These are phyloP conservation scores for Cercospora sp. DNA, from an alignment of 2,329 filamentous ascomycete species.

Conservation along the genomic window DNA sequence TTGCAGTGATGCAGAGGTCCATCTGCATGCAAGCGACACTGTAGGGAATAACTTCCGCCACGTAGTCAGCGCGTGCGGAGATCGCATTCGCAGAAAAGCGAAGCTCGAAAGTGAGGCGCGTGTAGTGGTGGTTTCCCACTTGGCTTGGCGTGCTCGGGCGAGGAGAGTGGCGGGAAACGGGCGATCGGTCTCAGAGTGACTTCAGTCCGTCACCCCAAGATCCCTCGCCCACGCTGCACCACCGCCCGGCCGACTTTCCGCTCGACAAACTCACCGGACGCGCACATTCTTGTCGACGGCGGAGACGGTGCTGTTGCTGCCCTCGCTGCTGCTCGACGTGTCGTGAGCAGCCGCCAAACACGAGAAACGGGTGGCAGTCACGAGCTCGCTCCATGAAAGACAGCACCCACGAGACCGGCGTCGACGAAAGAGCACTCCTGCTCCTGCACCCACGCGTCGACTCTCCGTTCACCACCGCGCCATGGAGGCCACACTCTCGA, in stretches of 20 bases:
- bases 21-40: not conserved
- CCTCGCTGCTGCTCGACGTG: not conserved
- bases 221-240: not conserved
- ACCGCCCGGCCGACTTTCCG: not conserved
- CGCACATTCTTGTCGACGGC: not conserved
- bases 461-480: constrained; percentile 5
- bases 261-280: not conserved
- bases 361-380: not conserved
- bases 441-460: constrained; percentile 1
- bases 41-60: not conserved
- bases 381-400: constrained; percentile 1
- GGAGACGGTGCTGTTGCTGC: not conserved
- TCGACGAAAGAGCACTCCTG: not conserved
- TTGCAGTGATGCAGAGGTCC: not conserved
- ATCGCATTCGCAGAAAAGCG: not conserved
- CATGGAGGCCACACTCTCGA: constrained; percentile 33
- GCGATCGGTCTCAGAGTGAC: constrained; percentile 1
- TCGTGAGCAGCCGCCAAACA: not conserved
- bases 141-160: not conserved
- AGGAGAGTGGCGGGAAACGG: not conserved
- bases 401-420: constrained; percentile 3
- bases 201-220: not conserved
- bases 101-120: constrained; percentile 2
- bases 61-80: not conserved
- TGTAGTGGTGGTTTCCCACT: not conserved